Percentiles rank a stretch among this genome's conserved stretches.
phyloP scores from a whole-genome alignment of 2,329 filamentous ascomycete species.

The Beauveria bassiana region DNA sequence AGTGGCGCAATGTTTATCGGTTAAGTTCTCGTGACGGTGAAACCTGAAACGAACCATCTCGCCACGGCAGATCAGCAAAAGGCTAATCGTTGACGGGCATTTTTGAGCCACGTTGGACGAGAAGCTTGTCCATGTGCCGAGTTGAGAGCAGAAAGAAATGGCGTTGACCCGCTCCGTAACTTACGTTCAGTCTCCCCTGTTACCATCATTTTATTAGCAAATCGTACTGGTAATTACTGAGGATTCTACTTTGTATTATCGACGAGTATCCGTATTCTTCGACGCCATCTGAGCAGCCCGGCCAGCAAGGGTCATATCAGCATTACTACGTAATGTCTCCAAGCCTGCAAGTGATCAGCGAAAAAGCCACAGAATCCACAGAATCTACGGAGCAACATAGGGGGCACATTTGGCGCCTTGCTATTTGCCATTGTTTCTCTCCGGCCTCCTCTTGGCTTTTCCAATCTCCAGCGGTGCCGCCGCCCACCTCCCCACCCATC shows the following conservation, averaged over 20 bases:
- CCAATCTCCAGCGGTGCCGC: neutral
- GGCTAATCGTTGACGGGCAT: neutral
- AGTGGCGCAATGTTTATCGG: neutral
- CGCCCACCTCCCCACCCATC: neutral
- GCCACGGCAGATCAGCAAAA: neutral
- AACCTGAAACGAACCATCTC: neutral
- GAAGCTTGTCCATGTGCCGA: neutral
- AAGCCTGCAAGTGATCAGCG: neutral
- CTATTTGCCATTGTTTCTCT: neutral
- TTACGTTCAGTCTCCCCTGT: too few relatives aligned
- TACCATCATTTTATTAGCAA: too few relatives aligned
- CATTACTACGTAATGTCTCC: neutral
- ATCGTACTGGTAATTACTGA: too few relatives aligned
- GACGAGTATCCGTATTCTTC: too few relatives aligned
- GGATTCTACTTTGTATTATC: too few relatives aligned
- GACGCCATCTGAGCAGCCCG: too few relatives aligned
- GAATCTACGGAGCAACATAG: neutral
- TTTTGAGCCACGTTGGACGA: neutral
- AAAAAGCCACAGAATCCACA: constrained; percentile 1
- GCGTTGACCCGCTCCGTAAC: too few relatives aligned
- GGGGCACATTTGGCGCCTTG: neutral
- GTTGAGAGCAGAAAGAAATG: neutral
- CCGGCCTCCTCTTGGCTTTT: too few relatives aligned
- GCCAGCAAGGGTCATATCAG: too few relatives aligned
- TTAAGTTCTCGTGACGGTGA: neutral